Evolutionary conservation across 202 grass and related monocot genomes (phyloP).

Genomic region (Zizania palustris): DNA sequence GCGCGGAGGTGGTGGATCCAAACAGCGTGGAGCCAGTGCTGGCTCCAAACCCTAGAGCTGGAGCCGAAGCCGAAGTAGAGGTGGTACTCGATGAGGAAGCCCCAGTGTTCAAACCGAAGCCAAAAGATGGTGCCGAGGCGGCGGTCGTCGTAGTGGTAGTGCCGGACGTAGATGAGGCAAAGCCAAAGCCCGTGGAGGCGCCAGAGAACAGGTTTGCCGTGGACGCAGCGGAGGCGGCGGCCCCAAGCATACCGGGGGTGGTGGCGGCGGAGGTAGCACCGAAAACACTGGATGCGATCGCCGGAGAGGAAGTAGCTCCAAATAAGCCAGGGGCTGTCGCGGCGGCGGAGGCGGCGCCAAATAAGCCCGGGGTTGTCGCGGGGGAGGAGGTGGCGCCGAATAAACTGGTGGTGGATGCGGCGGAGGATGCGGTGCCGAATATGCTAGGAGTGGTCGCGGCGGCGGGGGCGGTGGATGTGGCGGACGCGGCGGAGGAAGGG

Average conservation of each 20-base stretch:
- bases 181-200: slow-evolving; percentile 43
- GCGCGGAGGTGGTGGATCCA: slow-evolving; percentile 52
- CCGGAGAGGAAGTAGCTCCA: slow-evolving; percentile 27
- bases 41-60: slow-evolving; percentile 51
- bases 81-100: slow-evolving; percentile 46
- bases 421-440: slow-evolving; percentile 31
- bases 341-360: background rate
- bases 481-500: slow-evolving; percentile 33
- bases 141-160: slow-evolving; percentile 41
- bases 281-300: slow-evolving; percentile 31
- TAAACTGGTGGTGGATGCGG: background rate
- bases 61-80: slow-evolving; percentile 43
- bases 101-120: slow-evolving; percentile 35
- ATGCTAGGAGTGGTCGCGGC: slow-evolving; percentile 22
- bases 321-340: slow-evolving; percentile 17
- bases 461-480: slow-evolving; percentile 25
- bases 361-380: slow-evolving; percentile 15
- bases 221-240: slow-evolving; percentile 35
- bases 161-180: slow-evolving; percentile 45
- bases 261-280: slow-evolving; percentile 28
- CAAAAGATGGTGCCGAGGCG: slow-evolving; percentile 40
- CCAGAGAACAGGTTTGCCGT: slow-evolving; percentile 54
- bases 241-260: background rate
- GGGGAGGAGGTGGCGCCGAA: slow-evolving; percentile 35
- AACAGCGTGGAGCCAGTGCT: slow-evolving; percentile 52